Evolutionary conservation across 2,329 filamentous ascomycete species (phyloP), one percentile per base, ranked within the genome.

Genomic region (Coniella lustricola): DNA sequence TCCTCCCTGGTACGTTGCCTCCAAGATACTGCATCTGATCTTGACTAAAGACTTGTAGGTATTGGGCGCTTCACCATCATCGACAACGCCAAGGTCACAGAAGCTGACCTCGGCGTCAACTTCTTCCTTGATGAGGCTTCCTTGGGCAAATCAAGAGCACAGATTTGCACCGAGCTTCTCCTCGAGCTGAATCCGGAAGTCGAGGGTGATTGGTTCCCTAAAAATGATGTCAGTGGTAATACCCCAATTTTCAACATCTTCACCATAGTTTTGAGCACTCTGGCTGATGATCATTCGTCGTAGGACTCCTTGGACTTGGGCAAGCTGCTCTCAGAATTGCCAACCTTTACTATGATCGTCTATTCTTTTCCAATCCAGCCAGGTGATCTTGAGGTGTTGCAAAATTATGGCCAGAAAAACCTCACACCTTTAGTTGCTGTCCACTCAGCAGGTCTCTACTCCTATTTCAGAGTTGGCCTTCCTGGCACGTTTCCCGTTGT

Each of bases 181-280:
- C 74, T 82, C 53, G 94, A 98, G 66, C 74, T 98, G 52, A 98
- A 98, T 61, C 90, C 90, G 2, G 93, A 97, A 60, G 93, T 96
- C 1, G 68, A 86, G 51, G 91, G 90, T 7, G 75, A 84, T 59
- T 91, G 81, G 75, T 75, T 72, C 53, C 76, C 78, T 14, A 72
- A 73, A 54, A 58, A 65, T 37, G 60, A 73, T 61, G 75, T 71
- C 62, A 60, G 52, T 13, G 8, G n/a, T n/a, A 57, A 34, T 18
- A 2, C 4, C 29, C 17, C 3, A 12, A 3, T 14, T 14, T 29
- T 7, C 2, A 39, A 9, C 20, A n/a, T n/a, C n/a, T n/a, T n/a
- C n/a, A n/a, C n/a, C 21, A 25, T 18, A 5, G 3, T 12, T 4
- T 20, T 2, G 1, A 33, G 36, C n/a, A 20, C 20, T 21, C 44